Evolutionary conservation across 148 eudicot genomes (phyloP).

Genomic region (Spergularia bocconei): DNA sequence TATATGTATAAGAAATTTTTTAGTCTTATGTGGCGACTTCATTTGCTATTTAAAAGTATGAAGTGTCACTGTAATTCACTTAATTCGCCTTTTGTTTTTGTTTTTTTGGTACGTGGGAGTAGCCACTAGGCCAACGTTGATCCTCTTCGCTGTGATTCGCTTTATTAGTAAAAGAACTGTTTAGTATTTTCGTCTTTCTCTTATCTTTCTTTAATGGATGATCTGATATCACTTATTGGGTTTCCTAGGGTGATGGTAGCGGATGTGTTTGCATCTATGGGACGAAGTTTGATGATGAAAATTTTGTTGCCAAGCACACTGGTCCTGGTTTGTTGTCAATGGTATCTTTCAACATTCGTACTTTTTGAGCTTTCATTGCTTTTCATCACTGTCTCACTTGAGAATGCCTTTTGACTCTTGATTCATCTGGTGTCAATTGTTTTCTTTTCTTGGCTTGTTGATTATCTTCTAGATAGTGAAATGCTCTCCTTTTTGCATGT

Average conservation of each 20-base stretch:
- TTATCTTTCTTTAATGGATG: neutral
- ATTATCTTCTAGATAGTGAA: neutral
- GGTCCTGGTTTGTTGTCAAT: slow-evolving; percentile 92
- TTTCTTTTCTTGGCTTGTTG: neutral
- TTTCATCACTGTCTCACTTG: slow-evolving; percentile 6
- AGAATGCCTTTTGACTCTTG: neutral
- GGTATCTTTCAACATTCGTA: slow-evolving; percentile 37
- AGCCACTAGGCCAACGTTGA: too few relatives aligned
- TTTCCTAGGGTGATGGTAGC: slow-evolving; percentile 86
- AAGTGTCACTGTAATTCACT: too few relatives aligned
- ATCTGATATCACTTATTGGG: slow-evolving; percentile 22
- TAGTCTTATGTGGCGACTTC: neutral
- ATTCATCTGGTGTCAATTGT: neutral
- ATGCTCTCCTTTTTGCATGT: neutral
- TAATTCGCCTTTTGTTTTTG: too few relatives aligned
- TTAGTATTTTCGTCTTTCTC: neutral
- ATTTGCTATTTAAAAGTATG: neutral
- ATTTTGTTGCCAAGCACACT: slow-evolving; percentile 92
- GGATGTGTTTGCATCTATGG: slow-evolving; percentile 87
- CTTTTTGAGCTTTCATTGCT: slow-evolving; percentile 9
- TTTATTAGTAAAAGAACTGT: neutral
- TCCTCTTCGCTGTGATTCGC: neutral
- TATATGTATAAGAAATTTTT: too few relatives aligned
- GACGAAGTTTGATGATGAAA: slow-evolving; percentile 92
- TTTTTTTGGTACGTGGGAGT: too few relatives aligned